Conservation (phyloP, 1,284 basidiomycete species). For the Sporisorium scitamineum region DNA sequence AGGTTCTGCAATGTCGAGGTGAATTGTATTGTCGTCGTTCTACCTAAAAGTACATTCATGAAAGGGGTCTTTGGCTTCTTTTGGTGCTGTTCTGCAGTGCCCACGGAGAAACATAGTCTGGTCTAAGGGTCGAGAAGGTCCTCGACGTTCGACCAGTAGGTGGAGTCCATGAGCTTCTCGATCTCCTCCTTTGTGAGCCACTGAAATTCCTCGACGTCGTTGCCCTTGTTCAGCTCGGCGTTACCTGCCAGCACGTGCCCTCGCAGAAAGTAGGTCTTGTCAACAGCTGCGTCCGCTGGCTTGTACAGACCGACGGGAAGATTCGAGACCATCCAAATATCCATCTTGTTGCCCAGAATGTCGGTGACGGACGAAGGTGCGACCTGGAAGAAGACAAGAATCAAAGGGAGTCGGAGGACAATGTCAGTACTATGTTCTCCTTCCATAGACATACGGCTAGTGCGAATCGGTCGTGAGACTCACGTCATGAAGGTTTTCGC, state of each 20-base stretch:
- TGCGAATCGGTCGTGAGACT: background rate
- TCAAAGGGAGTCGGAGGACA: background rate
- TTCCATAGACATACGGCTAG: background rate
- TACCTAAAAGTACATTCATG: slow-evolving; percentile 1
- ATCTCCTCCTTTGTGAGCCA: slow-evolving; percentile 93
- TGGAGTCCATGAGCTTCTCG: slow-evolving; percentile 70
- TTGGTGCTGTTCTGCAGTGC: background rate
- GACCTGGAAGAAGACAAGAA: background rate
- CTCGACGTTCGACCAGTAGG: slow-evolving; percentile 82
- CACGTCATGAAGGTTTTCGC: slow-evolving; percentile 43
- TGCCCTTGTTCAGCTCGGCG: slow-evolving; percentile 41
- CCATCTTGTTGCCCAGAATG: slow-evolving; percentile 58
- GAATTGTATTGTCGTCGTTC: background rate
- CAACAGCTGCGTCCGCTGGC: slow-evolving; percentile 8
- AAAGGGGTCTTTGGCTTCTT: background rate
- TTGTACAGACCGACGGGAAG: slow-evolving; percentile 60
- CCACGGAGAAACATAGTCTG: background rate
- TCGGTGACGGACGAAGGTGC: slow-evolving; percentile 53
- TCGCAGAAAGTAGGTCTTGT: slow-evolving; percentile 61
- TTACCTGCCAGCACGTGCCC: slow-evolving; percentile 62
- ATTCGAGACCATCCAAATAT: slow-evolving; percentile 66
- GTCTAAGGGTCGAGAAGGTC: slow-evolving; percentile 75
- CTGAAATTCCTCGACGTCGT: slow-evolving; percentile 78
- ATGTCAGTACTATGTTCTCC: background rate
- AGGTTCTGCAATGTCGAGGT: too few species aligned